Percentiles rank a stretch among this genome's conserved stretches.
Evolutionary conservation across 805 yeast species (phyloP).

Genomic region (Ascoidea asiatica): DNA sequence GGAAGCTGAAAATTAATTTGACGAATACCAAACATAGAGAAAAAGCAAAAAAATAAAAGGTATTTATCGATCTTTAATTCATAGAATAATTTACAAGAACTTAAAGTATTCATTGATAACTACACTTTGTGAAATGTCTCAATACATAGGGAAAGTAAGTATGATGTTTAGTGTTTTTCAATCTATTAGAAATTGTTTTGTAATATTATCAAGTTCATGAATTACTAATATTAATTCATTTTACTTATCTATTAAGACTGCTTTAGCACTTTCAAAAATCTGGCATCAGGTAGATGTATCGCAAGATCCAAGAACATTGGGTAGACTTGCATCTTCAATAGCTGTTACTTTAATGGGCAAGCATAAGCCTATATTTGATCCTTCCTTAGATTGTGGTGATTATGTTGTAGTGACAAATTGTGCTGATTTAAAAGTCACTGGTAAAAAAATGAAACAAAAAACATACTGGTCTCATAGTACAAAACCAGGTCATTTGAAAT

Average conservation of each 20-base stretch:
- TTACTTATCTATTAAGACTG: too few relatives aligned
- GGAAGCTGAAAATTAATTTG: too few relatives aligned
- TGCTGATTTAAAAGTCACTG: slow-evolving; percentile 66
- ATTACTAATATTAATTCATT: slow-evolving; percentile 7
- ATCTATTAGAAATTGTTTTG: too few relatives aligned
- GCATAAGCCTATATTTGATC: slow-evolving; percentile 83
- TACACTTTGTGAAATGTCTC: too few relatives aligned
- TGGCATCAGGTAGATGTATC: slow-evolving; percentile 97
- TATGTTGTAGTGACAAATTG: slow-evolving; percentile 95
- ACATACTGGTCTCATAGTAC: slow-evolving; percentile 82
- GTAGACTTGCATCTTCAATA: slow-evolving; percentile 82
- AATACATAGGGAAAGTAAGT: too few relatives aligned
- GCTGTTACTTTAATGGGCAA: slow-evolving; percentile 91
- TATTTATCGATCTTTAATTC: too few relatives aligned
- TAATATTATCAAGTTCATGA: too few relatives aligned
- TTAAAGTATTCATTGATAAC: too few relatives aligned
- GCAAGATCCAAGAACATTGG: slow-evolving; percentile 71
- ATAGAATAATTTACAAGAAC: too few relatives aligned
- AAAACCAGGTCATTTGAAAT: slow-evolving; percentile 80
- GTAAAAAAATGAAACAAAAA: slow-evolving; percentile 70
- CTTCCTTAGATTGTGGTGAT: slow-evolving; percentile 80
- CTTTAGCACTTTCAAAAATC: slow-evolving; percentile 64
- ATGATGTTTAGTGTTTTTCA: too few relatives aligned
- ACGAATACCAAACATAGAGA: too few relatives aligned
- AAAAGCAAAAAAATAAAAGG: too few relatives aligned